phyloP scores from a whole-genome alignment of 2,329 filamentous ascomycete genomes.

The Phymatotrichopsis omnivora region DNA sequence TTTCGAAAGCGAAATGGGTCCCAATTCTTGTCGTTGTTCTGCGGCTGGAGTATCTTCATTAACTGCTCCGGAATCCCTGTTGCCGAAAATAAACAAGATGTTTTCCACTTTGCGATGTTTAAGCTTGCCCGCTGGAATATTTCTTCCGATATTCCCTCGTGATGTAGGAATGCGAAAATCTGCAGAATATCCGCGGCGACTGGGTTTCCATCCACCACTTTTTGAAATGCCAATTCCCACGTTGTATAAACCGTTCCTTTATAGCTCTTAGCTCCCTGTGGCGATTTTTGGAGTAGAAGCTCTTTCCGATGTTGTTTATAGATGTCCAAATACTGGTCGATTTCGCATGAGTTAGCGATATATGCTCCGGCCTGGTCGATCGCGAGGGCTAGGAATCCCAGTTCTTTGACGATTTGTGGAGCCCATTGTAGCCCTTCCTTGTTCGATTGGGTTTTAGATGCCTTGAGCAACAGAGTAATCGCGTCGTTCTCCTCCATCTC shows the following conservation, averaged over 20 bases:
- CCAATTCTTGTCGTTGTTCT: not conserved
- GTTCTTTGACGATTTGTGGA: not conserved
- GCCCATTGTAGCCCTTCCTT: not conserved
- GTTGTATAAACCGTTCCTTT: slow-evolving; percentile 6
- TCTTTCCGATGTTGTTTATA: not conserved
- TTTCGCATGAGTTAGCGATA: not conserved
- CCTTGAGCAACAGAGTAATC: not conserved
- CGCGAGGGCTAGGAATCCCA: slow-evolving; percentile 6
- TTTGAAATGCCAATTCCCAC: slow-evolving; percentile 1
- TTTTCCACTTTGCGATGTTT: no score
- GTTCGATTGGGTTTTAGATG: not conserved
- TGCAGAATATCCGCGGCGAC: not conserved
- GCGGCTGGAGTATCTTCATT: no score
- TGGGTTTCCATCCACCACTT: not conserved
- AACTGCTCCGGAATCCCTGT: no score
- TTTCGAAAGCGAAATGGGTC: not conserved
- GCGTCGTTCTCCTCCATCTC: not conserved
- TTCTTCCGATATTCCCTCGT: not conserved
- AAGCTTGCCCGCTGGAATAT: slow-evolving; percentile 1
- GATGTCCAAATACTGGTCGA: not conserved
- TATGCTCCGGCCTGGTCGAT: slow-evolving; percentile 9
- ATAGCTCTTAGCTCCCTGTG: not conserved
- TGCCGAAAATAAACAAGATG: not conserved
- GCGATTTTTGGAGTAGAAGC: not conserved
- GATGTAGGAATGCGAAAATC: slow-evolving; percentile 1